Percentiles rank a stretch among this genome's conserved stretches.
Evolutionary conservation across 2,329 filamentous ascomycete species (phyloP).

Genomic region (Colletotrichum melonis): DNA sequence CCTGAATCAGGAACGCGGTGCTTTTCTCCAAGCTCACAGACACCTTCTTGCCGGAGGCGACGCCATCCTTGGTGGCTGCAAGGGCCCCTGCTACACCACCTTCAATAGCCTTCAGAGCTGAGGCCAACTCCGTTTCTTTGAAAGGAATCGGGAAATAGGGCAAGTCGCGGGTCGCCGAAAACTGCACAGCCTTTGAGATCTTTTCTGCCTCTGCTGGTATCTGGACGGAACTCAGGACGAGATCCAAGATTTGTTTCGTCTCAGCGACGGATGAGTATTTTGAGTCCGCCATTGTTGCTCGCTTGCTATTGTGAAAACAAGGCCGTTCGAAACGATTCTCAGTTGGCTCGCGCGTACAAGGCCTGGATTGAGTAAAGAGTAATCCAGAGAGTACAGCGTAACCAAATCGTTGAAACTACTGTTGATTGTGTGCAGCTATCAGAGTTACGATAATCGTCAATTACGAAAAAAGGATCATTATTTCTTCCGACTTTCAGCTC

Average conservation of each 20-base stretch:
- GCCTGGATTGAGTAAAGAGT: not conserved
- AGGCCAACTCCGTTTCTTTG: slow-evolving; percentile 57
- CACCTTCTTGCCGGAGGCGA: slow-evolving; percentile 37
- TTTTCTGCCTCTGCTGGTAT: slow-evolving; percentile 42
- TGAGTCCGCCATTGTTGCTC: slow-evolving; percentile 7
- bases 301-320: not conserved
- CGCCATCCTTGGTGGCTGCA: slow-evolving; percentile 41
- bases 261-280: slow-evolving; percentile 43
- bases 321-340: not conserved
- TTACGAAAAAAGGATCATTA: not conserved
- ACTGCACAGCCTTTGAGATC: slow-evolving; percentile 41
- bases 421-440: not conserved
- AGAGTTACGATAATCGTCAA: not conserved
- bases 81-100: slow-evolving; percentile 46
- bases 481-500: not conserved
- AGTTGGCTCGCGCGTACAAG: not conserved
- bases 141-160: slow-evolving; percentile 60
- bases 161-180: slow-evolving; percentile 47
- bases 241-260: slow-evolving; percentile 39
- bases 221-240: slow-evolving; percentile 44
- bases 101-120: slow-evolving; percentile 58
- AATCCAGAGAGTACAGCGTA: not conserved
- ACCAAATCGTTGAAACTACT: not conserved
- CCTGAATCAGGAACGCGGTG: slow-evolving; percentile 54
- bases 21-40: slow-evolving; percentile 52